Evolutionary conservation across 2,329 filamentous ascomycete genomes (phyloP).

Genomic region (Cadophora luteo-olivacea): DNA sequence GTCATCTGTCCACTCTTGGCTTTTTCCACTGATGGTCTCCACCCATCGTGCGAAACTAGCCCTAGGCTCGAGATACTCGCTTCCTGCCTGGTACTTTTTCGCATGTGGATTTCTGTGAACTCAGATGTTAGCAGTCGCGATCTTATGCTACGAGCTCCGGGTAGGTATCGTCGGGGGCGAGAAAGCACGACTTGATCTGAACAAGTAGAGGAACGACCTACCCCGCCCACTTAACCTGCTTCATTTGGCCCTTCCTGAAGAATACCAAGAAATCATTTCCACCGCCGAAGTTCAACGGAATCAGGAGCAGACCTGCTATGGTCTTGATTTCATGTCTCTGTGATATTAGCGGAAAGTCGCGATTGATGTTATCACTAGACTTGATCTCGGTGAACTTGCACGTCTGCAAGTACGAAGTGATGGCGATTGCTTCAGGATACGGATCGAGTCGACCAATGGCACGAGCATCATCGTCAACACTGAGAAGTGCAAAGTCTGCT

Average conservation of each 20-base stretch:
- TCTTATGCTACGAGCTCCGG: not conserved
- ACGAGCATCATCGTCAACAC: constrained; percentile 35
- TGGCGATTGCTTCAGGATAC: constrained; percentile 35
- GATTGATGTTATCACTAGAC: constrained; percentile 32
- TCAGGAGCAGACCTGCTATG: constrained; percentile 34
- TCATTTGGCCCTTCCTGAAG: constrained; percentile 33
- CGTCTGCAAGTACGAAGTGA: constrained; percentile 34
- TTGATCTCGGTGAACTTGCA: constrained; percentile 29
- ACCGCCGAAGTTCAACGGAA: constrained; percentile 35
- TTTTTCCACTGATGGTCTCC: constrained; percentile 35
- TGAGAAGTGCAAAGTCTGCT: constrained; percentile 38
- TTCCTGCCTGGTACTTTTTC: constrained; percentile 27
- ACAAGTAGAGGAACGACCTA: constrained; percentile 8
- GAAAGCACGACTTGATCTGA: not conserved
- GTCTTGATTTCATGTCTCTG: constrained; percentile 30
- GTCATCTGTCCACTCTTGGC: constrained; percentile 37
- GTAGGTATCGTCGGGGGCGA: too few species aligned
- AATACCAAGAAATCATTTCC: constrained; percentile 38
- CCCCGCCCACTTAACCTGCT: constrained; percentile 36
- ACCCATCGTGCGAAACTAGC: constrained; percentile 35
- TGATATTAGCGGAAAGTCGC: constrained; percentile 33
- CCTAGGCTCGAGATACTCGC: constrained; percentile 37
- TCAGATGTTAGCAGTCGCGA: not conserved
- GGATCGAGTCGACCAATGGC: constrained; percentile 37
- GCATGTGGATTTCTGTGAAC: constrained; percentile 33